Evolutionary conservation across 2,329 filamentous ascomycete genomes (phyloP), one percentile per base, ranked within the genome.

Genomic region (Ilyonectria robusta): DNA sequence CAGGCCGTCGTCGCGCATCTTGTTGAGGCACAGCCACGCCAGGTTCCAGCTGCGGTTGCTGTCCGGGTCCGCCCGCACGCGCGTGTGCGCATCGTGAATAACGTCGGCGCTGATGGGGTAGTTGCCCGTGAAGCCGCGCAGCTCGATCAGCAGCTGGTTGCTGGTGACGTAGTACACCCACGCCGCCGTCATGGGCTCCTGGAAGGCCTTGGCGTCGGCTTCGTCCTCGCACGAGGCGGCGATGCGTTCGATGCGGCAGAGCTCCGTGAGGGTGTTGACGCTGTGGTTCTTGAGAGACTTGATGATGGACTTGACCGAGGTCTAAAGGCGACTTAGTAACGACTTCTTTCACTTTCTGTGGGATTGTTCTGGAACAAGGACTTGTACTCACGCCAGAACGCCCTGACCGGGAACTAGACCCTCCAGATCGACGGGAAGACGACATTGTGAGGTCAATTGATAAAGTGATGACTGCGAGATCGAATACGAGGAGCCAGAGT

Each of bases 31-130:
- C 51, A 94, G 81, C 92, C 92, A 94, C 47, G 91, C 92, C 72
- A 92, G 84, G 76, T 94, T 94, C 92, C 92, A 94, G 76, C 91
- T 93, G 26, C 89, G 86, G 72, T 89, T 90, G 70, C 89, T 92
- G 19, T 85, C 82, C 0, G 91, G 90, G 69, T 94, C 92, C 31
- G 81, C 83, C 61, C 86, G 84, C 3, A 94, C 92, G 23, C 90
- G 83, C 62, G 82, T 80, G 73, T 91, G 90, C 0, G 92, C 92
- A 74, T 93, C 91, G 56, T 88, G 85, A 2, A 94, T 77, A 37
- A 91, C 85, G 55, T 90, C 88, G 13, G 87, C 88, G 70, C 88
- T 88, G 77, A 94, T 90, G 0, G 92, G 91, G 73, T 92, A 94
- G 72, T 87, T 88, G 17, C 84, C 84, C 1, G 91, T 93, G 26